Evolutionary conservation across 257 asterid species (phyloP).

Genomic region (Solanum arcanum): DNA sequence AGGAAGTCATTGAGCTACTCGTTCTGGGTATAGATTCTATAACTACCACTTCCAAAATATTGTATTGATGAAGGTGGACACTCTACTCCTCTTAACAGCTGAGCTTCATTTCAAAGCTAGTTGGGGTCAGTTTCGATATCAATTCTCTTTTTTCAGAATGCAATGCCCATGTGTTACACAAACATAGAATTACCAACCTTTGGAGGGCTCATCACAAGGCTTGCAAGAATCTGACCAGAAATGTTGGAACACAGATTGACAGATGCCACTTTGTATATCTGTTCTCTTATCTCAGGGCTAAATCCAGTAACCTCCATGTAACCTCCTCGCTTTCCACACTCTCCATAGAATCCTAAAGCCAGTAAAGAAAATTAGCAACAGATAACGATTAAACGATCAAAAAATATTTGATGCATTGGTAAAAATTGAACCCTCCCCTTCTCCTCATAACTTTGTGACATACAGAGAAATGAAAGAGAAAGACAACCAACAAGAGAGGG

Average conservation of each 20-base stretch:
- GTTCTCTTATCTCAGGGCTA: slow-evolving; percentile 76
- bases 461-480: not conserved
- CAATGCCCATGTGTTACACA: not conserved
- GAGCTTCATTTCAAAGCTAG: not conserved
- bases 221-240: slow-evolving; percentile 95
- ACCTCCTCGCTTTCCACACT: slow-evolving; percentile 96
- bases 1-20: not conserved
- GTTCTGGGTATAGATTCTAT: not conserved
- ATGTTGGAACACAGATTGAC: slow-evolving; percentile 95
- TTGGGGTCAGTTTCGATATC: not conserved
- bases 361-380: not conserved
- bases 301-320: slow-evolving; percentile 97
- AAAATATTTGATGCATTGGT: not conserved
- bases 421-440: not conserved
- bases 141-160: not conserved
- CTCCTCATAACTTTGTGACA: not conserved
- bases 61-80: not conserved
- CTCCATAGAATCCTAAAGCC: slow-evolving; percentile 77
- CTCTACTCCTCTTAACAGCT: not conserved
- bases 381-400: not conserved
- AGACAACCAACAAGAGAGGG: not conserved
- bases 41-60: not conserved
- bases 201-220: slow-evolving; percentile 92
- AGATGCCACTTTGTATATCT: slow-evolving; percentile 90
- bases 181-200: slow-evolving; percentile 31